Evolutionary conservation across 495 filamentous ascomycete genomes (phyloP), one percentile per base, ranked within the genome.

Genomic region (Bacidia rubella): DNA sequence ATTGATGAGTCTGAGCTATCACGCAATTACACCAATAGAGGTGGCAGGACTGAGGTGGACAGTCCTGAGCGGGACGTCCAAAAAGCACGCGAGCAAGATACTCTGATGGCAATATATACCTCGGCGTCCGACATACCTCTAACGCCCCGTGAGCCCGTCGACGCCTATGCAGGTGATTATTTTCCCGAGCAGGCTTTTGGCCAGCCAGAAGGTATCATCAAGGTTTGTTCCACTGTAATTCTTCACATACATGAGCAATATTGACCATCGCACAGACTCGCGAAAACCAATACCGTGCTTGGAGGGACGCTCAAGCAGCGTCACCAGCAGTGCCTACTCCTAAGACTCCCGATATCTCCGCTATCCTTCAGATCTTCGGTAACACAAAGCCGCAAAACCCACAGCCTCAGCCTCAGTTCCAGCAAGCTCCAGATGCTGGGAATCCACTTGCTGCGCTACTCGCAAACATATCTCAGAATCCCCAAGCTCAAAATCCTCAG

Each of bases 61-160:
- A 89, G 82, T 9, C 68, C 76, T 0, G 81, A 93, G 61, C 81
- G 81, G 52, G 70, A 74, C 38, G 70, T 72, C 3, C 87, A 87
- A 62, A 74, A 83, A 25, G 74, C 81, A 47, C 79, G 85, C 9
- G 90, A 94, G 65, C 69, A 72, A 20, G 80, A 72, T n/a, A 88
- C 85, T 22, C 75, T 95, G 27, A 87, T 93, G 80, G 85, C 82
- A 3, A 78, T 88, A 54, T 92, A 95, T 60, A 77, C 82, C 1
- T 79, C 80, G 49, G 65, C 68, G 29, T 75, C 75, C 5, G 88
- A 94, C 59, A 82, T 93, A 54, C 90, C 90, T 3, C 69, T 79
- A 1, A 79, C 82, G 0, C 84, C 90, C 1, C 78, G 81, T 51
- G 90, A 93, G 49, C 87, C 88, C 2, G 64, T 72, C 12, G 66